phyloP scores from a whole-genome alignment of 179 eudicot species.

The Corrigiola litoralis region DNA sequence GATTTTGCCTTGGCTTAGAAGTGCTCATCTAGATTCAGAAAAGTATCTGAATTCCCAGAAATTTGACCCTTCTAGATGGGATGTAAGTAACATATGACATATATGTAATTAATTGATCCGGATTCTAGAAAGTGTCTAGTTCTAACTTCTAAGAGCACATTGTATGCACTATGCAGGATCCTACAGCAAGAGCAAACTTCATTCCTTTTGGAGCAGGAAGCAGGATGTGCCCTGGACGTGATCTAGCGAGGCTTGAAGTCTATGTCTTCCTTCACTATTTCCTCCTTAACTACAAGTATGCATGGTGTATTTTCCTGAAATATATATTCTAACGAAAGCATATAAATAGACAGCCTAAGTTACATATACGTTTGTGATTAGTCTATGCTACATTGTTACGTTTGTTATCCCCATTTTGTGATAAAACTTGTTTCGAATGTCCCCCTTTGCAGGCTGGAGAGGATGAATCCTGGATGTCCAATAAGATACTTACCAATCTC shows the following conservation, averaged over 20 bases:
- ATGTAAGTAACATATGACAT: slow-evolving; percentile 32
- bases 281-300: slow-evolving; percentile 52
- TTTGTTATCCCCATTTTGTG: not conserved
- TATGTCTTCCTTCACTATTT: slow-evolving; percentile 52
- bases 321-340: too few species aligned
- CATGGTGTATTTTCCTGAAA: not conserved
- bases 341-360: too few species aligned
- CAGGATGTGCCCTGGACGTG: slow-evolving; percentile 60
- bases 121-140: not conserved
- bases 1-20: slow-evolving; percentile 45
- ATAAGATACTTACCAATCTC: slow-evolving; percentile 34
- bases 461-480: slow-evolving; percentile 22
- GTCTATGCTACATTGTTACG: not conserved
- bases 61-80: slow-evolving; percentile 58
- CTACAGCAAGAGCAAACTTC: slow-evolving; percentile 39
- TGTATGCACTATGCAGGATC: slow-evolving; percentile 32
- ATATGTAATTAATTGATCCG: too few species aligned
- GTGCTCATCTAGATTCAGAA: slow-evolving; percentile 40
- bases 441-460: slow-evolving; percentile 20
- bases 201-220: slow-evolving; percentile 63
- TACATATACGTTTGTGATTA: not conserved
- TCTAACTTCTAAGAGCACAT: not conserved
- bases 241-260: slow-evolving; percentile 60
- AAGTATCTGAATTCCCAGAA: slow-evolving; percentile 27
- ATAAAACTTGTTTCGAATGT: not conserved